Evolutionary conservation across 2,329 filamentous ascomycete species (phyloP), one percentile per base, ranked within the genome.

Genomic region (Pseudogymnoascus sp.): DNA sequence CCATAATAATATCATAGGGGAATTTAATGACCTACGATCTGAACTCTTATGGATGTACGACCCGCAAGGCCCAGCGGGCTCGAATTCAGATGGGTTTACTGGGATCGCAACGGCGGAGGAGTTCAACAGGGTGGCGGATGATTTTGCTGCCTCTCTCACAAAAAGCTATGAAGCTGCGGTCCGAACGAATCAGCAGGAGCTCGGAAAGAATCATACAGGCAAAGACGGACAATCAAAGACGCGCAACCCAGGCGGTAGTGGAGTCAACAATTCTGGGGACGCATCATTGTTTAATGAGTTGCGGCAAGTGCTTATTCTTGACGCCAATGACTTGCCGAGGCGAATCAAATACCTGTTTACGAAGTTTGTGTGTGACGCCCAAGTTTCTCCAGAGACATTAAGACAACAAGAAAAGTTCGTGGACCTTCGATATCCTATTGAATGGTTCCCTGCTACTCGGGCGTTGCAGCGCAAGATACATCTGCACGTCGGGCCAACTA

Each of bases 401-500:
- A 41, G 54, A 36, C 65, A 63, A 30, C 89, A 92, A 67, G 77
- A 78, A 67, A 79, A 80, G 18, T 75, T 95, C 12, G 84, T 90
- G n/a, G 91, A 97, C 74, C 77, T 96, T 66, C 84, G 92, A n/a
- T 92, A 86, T 73, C 94, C 94, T 0, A 82, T 87, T 60, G 94
- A 99, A 73, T 97, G 93, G 93, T 97, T 88, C 70, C 91, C 93
- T 0, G 86, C 84, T 3, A 94, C 94, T 1, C 83, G 95, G 62
- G 81, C 84, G 50, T 79, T 94, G 68, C 89, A 92, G 69, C 82
- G 94, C 47, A 93, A 85, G 0, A 82, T 99, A 39, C 91, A 97
- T 76, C 78, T 99, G 18, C 94, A 99, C 69, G 92, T 99, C 58
- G 94, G 94, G 0, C 94, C 94, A 1, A 99, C 94, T 2, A 99